These are phyloP conservation scores for Pseudoperonospora humuli DNA, from an alignment of 352 stramenopile genomes.

Conservation along the genomic window DNA sequence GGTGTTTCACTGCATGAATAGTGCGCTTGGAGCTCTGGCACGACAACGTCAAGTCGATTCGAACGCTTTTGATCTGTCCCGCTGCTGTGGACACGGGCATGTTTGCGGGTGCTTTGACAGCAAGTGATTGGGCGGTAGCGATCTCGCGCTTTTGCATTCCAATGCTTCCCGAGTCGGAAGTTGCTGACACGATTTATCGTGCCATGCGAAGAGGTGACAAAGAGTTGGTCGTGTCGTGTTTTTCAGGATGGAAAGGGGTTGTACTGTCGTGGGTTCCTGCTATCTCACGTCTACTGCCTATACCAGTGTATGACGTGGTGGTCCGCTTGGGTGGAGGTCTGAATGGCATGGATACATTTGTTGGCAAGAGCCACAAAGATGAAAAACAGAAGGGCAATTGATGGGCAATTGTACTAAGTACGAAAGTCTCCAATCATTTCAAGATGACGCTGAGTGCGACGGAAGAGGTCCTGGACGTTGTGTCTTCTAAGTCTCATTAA, in stretches of 20 bases:
- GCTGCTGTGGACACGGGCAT: conserved; percentile 68
- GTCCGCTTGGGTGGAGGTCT: conserved; percentile 51
- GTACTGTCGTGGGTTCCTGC: conserved; percentile 43
- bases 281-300: conserved; percentile 47
- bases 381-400: conserved; percentile 13
- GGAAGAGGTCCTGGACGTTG: conserved; percentile 34
- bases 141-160: conserved; percentile 39
- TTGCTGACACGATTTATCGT: conserved; percentile 41
- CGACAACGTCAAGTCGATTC: conserved; percentile 44
- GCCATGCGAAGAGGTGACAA: conserved; percentile 41
- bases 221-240: conserved; percentile 61
- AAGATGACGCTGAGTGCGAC: conserved; percentile 42
- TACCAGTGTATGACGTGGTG: conserved; percentile 43
- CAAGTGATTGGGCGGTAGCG: conserved; percentile 28
- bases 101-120: conserved; percentile 53
- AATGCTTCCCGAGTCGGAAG: conserved; percentile 37
- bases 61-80: conserved; percentile 68
- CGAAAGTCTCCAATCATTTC: neutral
- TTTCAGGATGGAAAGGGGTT: conserved; percentile 41
- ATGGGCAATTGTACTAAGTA: neutral
- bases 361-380: conserved; percentile 37
- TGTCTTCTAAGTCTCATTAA: no score
- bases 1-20: conserved; percentile 19
- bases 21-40: conserved; percentile 71
- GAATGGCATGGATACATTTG: conserved; percentile 72